Evolutionary conservation across 345 rosid species (phyloP).

Genomic region (Rubroshorea leprosula): DNA sequence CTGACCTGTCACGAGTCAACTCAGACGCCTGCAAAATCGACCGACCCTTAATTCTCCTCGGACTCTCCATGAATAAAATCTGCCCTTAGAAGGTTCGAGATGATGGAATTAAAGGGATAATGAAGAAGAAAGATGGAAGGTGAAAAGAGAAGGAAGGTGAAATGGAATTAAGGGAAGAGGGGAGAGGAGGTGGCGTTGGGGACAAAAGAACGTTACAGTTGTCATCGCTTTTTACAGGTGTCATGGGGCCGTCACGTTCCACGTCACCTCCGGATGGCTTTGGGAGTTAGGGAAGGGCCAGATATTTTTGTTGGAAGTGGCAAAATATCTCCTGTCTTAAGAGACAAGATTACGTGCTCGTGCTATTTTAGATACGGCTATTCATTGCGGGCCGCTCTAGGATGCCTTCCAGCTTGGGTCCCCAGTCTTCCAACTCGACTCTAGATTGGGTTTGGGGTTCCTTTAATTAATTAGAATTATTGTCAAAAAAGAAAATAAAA

Average conservation of each 20-base stretch:
- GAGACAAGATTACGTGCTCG: not conserved
- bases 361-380: not conserved
- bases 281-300: constrained; percentile 14
- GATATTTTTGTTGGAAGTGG: constrained; percentile 33
- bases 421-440: no score
- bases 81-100: constrained; percentile 4
- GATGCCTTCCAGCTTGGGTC: no score
- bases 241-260: constrained; percentile 21
- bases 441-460: no score
- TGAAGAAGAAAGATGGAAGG: no score
- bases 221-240: constrained; percentile 71
- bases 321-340: constrained; percentile 39
- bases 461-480: no score
- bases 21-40: constrained; percentile 27
- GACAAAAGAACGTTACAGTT: constrained; percentile 40
- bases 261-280: no score
- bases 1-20: constrained; percentile 14
- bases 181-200: not conserved
- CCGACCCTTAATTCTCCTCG: constrained; percentile 15
- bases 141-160: not conserved
- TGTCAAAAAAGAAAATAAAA: no score
- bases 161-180: not conserved
- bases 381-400: no score
- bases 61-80: constrained; percentile 27
- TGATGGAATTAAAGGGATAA: not conserved